Conservation (phyloP, 768 basidiomycete species). For the Lactarius psammicola region DNA sequence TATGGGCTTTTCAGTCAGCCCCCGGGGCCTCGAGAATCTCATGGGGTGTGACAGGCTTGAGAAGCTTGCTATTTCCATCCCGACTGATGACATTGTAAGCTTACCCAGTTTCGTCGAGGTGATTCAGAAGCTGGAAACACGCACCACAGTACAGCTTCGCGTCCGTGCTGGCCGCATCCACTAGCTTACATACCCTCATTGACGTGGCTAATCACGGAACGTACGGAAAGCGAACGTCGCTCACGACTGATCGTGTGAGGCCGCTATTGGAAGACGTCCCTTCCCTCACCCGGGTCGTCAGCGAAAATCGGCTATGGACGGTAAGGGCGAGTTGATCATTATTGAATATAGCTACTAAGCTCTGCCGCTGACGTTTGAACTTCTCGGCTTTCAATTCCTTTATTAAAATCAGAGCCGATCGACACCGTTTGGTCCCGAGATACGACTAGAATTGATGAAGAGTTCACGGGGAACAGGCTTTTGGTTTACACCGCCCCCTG, state of each 20-base stretch:
- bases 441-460: slow-evolving; percentile 24
- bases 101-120: slow-evolving; percentile 9
- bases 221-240: slow-evolving; percentile 20
- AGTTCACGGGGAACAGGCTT: slow-evolving; percentile 20
- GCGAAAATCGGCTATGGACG: slow-evolving; percentile 28
- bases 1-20: slow-evolving; percentile 14
- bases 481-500: slow-evolving; percentile 27
- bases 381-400: slow-evolving; percentile 10
- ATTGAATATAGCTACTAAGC: neutral
- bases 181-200: slow-evolving; percentile 24
- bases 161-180: slow-evolving; percentile 15
- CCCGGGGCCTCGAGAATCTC: slow-evolving; percentile 18
- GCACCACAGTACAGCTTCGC: slow-evolving; percentile 18
- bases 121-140: slow-evolving; percentile 10
- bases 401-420: slow-evolving; percentile 24
- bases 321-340: slow-evolving; percentile 16
- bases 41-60: slow-evolving; percentile 25
- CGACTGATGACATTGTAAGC: slow-evolving; percentile 24
- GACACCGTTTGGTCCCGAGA: slow-evolving; percentile 20
- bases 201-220: slow-evolving; percentile 20
- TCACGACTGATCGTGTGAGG: slow-evolving; percentile 27
- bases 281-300: slow-evolving; percentile 24
- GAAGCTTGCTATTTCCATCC: slow-evolving; percentile 26
- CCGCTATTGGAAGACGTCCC: slow-evolving; percentile 23
- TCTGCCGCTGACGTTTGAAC: slow-evolving; percentile 21